Conservation (phyloP, 495 filamentous ascomycete species). For the Xylaria sp. region DNA sequence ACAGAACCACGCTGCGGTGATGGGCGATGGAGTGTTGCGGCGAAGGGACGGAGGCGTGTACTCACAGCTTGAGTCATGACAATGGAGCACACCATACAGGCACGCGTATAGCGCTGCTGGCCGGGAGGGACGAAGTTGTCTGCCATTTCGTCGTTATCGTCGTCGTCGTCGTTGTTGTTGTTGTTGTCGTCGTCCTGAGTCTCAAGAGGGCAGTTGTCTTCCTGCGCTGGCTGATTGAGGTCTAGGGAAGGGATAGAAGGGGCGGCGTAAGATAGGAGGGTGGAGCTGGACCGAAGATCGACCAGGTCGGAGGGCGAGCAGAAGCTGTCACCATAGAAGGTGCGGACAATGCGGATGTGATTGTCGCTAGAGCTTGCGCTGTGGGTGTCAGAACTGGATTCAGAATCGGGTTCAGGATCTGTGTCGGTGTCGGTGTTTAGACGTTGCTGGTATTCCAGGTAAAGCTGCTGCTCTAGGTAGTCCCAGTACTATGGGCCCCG, state of each 20-base stretch:
- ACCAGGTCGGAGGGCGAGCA: neutral
- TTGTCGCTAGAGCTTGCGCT: neutral
- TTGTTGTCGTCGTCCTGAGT: neutral
- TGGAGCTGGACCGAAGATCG: neutral
- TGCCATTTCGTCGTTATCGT: constrained; percentile 37
- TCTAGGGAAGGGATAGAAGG: neutral
- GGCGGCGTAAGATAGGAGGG: neutral
- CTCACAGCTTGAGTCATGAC: constrained; percentile 79
- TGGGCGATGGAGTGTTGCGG: constrained; percentile 8
- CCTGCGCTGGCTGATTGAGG: neutral
- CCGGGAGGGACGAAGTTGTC: constrained; percentile 67
- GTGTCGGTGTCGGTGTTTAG: neutral
- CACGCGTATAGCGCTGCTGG: constrained; percentile 83
- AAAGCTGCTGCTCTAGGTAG: no score
- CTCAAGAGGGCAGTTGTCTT: neutral
- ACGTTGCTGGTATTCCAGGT: neutral
- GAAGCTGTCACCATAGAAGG: neutral
- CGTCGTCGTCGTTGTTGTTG: neutral
- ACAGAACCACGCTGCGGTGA: neutral
- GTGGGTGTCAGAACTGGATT: no score
- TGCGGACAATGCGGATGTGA: neutral
- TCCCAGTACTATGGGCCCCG: no score
- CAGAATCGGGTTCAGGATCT: no score
- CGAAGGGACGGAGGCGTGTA: constrained; percentile 24
- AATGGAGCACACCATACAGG: constrained; percentile 98